Percentiles rank a stretch among this genome's conserved stretches.
Conservation (phyloP, 441 rosid species). For the Gossypium davidsonii region DNA sequence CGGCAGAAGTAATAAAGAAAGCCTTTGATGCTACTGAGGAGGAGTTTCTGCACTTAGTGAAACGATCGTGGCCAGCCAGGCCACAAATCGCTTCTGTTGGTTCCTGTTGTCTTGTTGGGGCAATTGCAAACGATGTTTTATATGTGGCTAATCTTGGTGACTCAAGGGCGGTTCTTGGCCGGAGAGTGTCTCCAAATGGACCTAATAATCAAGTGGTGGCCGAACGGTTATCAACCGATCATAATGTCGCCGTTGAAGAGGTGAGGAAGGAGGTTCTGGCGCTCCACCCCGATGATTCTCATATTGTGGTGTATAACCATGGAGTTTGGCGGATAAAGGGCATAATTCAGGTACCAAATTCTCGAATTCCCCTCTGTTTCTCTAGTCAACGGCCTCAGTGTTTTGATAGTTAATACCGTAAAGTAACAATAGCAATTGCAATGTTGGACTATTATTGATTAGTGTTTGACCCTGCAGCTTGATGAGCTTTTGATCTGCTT, state of each 20-base stretch:
- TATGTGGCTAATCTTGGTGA: constrained; percentile 67
- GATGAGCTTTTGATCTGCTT: not conserved
- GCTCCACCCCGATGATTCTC: constrained; percentile 63
- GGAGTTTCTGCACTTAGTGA: constrained; percentile 1
- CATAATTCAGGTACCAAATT: constrained; percentile 46
- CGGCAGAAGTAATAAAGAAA: constrained; percentile 47
- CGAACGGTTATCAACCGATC: constrained; percentile 53
- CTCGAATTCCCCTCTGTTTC: not conserved
- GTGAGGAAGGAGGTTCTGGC: constrained; percentile 64
- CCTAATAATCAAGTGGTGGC: constrained; percentile 31
- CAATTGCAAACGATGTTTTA: constrained; percentile 30
- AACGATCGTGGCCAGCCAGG: constrained; percentile 24
- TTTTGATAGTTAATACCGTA: not conserved
- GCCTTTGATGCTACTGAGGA: constrained; percentile 40
- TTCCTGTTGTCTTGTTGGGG: constrained; percentile 63
- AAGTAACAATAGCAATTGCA: not conserved
- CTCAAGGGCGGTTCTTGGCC: constrained; percentile 45
- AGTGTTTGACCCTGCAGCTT: constrained; percentile 6
- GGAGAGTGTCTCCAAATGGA: constrained; percentile 20
- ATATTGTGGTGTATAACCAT: constrained; percentile 37
- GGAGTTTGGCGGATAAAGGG: constrained; percentile 72
- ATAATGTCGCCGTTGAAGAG: constrained; percentile 53
- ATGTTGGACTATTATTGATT: not conserved
- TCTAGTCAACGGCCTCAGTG: not conserved
- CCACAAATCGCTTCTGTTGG: constrained; percentile 50